These are phyloP conservation scores for Rhododendron molle DNA, from an alignment of 148 eudicot genomes.

Conservation along the genomic window DNA sequence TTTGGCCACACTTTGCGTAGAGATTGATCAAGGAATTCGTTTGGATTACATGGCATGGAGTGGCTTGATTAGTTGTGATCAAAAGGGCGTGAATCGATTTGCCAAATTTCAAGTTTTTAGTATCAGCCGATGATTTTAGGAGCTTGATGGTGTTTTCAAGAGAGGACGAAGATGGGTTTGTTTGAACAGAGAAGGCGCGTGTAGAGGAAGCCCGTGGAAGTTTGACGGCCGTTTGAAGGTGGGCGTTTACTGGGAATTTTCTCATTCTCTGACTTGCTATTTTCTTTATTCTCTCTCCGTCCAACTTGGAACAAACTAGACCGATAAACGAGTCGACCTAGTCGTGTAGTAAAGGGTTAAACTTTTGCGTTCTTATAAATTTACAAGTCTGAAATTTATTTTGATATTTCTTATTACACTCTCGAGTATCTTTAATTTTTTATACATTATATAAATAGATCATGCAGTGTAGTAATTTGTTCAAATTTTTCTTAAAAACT, in stretches of 20 bases:
- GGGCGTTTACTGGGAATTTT: background rate
- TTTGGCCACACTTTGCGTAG: slow-evolving; percentile 34
- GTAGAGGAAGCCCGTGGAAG: background rate
- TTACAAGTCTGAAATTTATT: too few species aligned
- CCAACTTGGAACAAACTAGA: too few species aligned
- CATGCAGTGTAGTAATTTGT: too few species aligned
- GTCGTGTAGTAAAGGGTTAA: too few species aligned
- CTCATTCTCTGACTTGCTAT: background rate
- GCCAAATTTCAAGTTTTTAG: slow-evolving; percentile 28
- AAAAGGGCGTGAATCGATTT: slow-evolving; percentile 32
- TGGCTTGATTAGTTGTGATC: slow-evolving; percentile 25
- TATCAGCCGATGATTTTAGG: slow-evolving; percentile 25
- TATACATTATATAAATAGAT: too few species aligned
- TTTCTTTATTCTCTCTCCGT: too few species aligned
- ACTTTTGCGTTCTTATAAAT: too few species aligned
- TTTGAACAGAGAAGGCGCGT: background rate
- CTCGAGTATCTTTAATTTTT: too few species aligned
- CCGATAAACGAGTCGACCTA: too few species aligned
- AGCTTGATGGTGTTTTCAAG: slow-evolving; percentile 14
- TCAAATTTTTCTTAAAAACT: background rate
- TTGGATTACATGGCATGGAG: slow-evolving; percentile 24
- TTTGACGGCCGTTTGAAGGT: background rate
- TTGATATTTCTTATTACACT: too few species aligned
- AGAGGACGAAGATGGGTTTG: background rate
- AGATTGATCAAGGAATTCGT: slow-evolving; percentile 35